A percentile compares a stretch with the other conserved stretches of the same genome.
These are phyloP conservation scores for Argentina anserina DNA, from an alignment of 306 rosid species.

Conservation along the genomic window DNA sequence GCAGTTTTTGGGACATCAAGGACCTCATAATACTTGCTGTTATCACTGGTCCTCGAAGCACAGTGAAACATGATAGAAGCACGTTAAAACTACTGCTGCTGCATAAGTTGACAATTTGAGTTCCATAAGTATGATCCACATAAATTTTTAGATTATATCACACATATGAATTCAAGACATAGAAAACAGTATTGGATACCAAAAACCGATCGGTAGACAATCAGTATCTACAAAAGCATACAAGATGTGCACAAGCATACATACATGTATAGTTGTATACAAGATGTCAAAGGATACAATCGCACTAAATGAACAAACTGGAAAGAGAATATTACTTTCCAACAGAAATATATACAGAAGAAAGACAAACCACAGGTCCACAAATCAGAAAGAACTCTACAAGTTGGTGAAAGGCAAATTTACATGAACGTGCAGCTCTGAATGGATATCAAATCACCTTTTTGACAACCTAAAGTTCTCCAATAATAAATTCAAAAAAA, in stretches of 20 bases:
- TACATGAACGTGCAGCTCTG: background rate
- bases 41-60: slow-evolving; percentile 59
- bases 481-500: background rate
- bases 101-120: background rate
- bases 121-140: background rate
- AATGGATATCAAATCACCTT: background rate
- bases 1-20: slow-evolving; percentile 71
- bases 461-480: background rate
- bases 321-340: background rate
- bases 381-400: background rate
- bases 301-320: background rate
- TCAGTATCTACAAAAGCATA: background rate
- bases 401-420: background rate
- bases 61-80: slow-evolving; percentile 63
- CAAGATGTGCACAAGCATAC: background rate
- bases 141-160: background rate
- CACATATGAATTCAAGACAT: background rate
- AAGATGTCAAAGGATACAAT: background rate
- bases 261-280: background rate
- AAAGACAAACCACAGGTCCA: background rate
- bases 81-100: slow-evolving; percentile 23
- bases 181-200: background rate
- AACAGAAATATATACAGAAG: background rate
- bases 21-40: slow-evolving; percentile 56
- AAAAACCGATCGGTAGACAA: background rate